Percentiles rank a stretch among this genome's conserved stretches.
Evolutionary conservation across 306 rosid genomes (phyloP).

Genomic region (Quercus bicolor): DNA sequence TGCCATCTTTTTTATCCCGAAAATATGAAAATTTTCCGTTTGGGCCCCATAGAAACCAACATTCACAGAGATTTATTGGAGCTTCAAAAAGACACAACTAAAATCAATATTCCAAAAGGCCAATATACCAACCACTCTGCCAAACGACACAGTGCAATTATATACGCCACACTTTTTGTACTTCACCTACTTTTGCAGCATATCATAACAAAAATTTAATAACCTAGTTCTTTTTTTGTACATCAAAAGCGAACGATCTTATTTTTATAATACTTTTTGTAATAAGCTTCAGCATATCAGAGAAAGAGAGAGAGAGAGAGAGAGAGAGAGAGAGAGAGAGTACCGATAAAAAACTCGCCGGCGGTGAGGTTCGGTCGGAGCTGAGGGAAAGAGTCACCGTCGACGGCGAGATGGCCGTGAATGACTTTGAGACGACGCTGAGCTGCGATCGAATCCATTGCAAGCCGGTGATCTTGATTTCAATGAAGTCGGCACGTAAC

Average conservation of each 20-base stretch:
- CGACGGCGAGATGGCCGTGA: slow-evolving; percentile 47
- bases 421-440: slow-evolving; percentile 75
- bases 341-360: slow-evolving; percentile 74
- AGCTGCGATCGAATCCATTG: slow-evolving; percentile 65
- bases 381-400: slow-evolving; percentile 41
- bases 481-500: background rate
- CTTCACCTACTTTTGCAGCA: background rate
- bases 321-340: background rate
- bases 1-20: background rate
- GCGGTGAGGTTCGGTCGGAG: slow-evolving; percentile 60
- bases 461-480: too few species aligned
- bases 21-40: background rate
- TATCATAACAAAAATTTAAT: too few species aligned
- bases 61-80: background rate
- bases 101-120: background rate
- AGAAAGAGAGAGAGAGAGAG: background rate
- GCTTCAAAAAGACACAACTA: background rate
- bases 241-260: too few species aligned
- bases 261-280: too few species aligned
- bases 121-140: background rate
- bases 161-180: background rate
- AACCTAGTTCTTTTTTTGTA: too few species aligned
- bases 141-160: background rate
- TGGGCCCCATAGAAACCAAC: background rate
- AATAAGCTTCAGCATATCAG: too few species aligned